These are phyloP conservation scores for Fusarium marasasianum DNA, from an alignment of 2,329 filamentous ascomycete genomes.

Conservation along the genomic window DNA sequence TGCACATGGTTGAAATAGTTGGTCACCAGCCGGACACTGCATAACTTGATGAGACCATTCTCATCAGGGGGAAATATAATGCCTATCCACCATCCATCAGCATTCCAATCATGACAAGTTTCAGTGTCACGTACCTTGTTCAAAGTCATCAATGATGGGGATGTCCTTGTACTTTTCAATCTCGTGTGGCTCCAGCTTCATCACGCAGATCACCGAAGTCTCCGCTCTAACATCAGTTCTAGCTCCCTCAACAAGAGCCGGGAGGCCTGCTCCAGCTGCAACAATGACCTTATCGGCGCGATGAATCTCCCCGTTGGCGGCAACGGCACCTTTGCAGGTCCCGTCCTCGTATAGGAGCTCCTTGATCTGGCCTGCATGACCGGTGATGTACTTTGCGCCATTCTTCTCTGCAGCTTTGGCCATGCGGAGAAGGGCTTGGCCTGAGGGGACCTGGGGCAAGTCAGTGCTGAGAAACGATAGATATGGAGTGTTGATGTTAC, in stretches of 20 bases:
- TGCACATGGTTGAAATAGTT: conserved; percentile 52
- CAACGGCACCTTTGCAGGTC: conserved; percentile 56
- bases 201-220: conserved; percentile 71
- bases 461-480: not conserved
- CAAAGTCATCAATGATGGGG: conserved; percentile 47
- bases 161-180: conserved; percentile 59
- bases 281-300: conserved; percentile 69
- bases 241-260: conserved; percentile 66
- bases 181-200: conserved; percentile 67
- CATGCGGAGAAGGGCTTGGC: conserved; percentile 46
- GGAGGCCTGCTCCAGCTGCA: conserved; percentile 73
- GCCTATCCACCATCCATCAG: conserved; percentile 43
- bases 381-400: conserved; percentile 45
- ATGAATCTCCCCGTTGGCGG: conserved; percentile 58
- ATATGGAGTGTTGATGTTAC: conserved; percentile 15
- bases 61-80: conserved; percentile 66
- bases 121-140: conserved; percentile 19
- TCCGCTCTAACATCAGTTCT: conserved; percentile 70
- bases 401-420: conserved; percentile 39
- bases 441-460: conserved; percentile 27
- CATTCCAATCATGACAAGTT: not conserved
- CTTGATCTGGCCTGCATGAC: conserved; percentile 37
- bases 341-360: conserved; percentile 40
- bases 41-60: conserved; percentile 60
- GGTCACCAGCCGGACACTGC: conserved; percentile 63